Base-by-base conservation (phyloP, 306 rosid species). In the Lathyrus tuberosus region DNA sequence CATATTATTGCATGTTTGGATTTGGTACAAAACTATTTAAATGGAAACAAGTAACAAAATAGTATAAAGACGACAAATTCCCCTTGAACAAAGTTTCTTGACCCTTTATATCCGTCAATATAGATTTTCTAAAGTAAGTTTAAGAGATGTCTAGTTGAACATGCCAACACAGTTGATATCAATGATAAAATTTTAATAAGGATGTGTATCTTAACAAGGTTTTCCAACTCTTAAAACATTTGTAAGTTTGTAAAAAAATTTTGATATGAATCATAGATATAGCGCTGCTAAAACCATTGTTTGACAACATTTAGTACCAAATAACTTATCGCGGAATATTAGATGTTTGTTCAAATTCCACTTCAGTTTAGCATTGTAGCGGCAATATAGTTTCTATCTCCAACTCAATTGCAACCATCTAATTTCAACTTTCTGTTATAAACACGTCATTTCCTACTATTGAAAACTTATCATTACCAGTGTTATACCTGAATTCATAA, bases 11-110 rank as follows among this genome's bases (percentile, higher is more conserved):
- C 59, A 56, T 54, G 57, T 62, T 69, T 38, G 38, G 52, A 54
- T 42, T 20, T 54, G 67, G 54, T 33, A 52, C 57, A 57, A 12
- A 12, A 14, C 54, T 46, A 41, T 38, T 70, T 57, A 35, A 41
- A 42, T 31, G 59, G 38, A 40, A 75, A 69, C 28, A 6, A 5
- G 20, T 5, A 47, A 47, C 7, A 38, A 41, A 64, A 14, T 44
- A 10, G 47, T 15, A 62, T 47, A 59, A 51, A 74, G 26, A 78
- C 35, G 49, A 70, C 62, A 62, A 67, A 58, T 53, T 73, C 40
- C 54, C 47, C 17, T 22, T 53, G 52, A 31, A 62, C 48, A 43
- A 62, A 61, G 9, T 12, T 38, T 15, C 11, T 43, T 44, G 41
- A 41, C 41, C 31, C 75, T 72, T 43, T 48, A 51, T 24, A 24